phyloP scores from a whole-genome alignment of 2,329 filamentous ascomycete species.

The Cryphonectria nitschkei region DNA sequence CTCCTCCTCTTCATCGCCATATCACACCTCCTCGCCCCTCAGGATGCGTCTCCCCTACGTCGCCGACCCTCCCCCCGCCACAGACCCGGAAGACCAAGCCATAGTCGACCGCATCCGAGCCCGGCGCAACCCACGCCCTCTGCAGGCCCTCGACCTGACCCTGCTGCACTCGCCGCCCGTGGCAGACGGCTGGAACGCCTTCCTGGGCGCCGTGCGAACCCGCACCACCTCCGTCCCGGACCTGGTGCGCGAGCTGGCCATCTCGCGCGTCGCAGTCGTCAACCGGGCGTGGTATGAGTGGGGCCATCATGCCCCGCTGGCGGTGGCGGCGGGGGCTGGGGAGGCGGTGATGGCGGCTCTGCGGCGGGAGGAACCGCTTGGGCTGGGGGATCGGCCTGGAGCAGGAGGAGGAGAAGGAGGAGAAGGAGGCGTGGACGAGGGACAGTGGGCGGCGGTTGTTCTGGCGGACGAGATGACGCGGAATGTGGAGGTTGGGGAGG shows the following conservation, averaged over 20 bases:
- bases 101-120: constrained; percentile 67
- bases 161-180: constrained; percentile 75
- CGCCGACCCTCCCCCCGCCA: constrained; percentile 52
- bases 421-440: constrained; percentile 43
- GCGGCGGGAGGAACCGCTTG: constrained; percentile 38
- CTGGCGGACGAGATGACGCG: constrained; percentile 87
- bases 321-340: constrained; percentile 59
- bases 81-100: constrained; percentile 51
- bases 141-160: constrained; percentile 75
- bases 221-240: constrained; percentile 54
- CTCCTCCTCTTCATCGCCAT: not conserved
- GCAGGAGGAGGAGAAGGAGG: constrained; percentile 19
- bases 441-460: constrained; percentile 69
- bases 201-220: constrained; percentile 67
- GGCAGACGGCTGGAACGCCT: constrained; percentile 75
- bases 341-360: constrained; percentile 51
- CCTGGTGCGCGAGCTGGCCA: constrained; percentile 74
- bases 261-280: constrained; percentile 78
- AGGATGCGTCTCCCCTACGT: constrained; percentile 72
- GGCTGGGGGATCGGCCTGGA: constrained; percentile 32
- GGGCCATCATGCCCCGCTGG: constrained; percentile 75
- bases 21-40: constrained; percentile 28
- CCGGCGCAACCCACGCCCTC: constrained; percentile 68
- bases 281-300: constrained; percentile 88
- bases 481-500: constrained; percentile 69